Evolutionary conservation across 805 yeast genomes (phyloP), one percentile per base, ranked within the genome.

Genomic region (Saccharomycopsis sp.): DNA sequence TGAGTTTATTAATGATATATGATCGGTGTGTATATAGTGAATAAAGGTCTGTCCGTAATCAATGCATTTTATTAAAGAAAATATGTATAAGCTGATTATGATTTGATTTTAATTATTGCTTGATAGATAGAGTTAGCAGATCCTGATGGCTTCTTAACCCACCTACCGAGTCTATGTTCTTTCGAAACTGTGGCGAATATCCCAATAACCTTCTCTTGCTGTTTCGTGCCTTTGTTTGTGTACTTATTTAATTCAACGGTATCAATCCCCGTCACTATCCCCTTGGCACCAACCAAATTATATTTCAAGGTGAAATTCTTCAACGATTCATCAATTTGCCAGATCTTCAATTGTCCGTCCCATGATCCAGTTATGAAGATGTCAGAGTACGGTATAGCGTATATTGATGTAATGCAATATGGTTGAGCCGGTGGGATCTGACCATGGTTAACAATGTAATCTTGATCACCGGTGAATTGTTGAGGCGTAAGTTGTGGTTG

Each of bases 151-250:
- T 74, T 69, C 37, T 72, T 68, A 21, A 79, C 62, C 96, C 96
- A 89, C 59, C 97, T 79, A 31, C 96, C 97, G 46, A 85, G 68
- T 59, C 83, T 77, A 58, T 84, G 95, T 63, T 90, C 96, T 62
- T 89, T 86, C 33, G 90, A 75, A 4, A 85, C 68, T 29, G 86
- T 70, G 0, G 84, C 90, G 51, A 75, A 66, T 8, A 87, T 64
- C 52, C 77, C 71, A 40, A 78, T 59, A 40, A 72, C 68, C 43
- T 71, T 73, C 44, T 71, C 70, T 24, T 72, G 71, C 36, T 72
- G 68, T 46, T 73, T 77, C 43, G 66, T 62, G 17, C 14, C 32
- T 19, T 7, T n/a, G 5, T 43, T 52, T 22, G 45, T 51, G 23
- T 37, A 38, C 21, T 48, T 45, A 8, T 41, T 40, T 7, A 44